Evolutionary conservation across 768 basidiomycete genomes (phyloP).

Genomic region (Grammothele lineata): DNA sequence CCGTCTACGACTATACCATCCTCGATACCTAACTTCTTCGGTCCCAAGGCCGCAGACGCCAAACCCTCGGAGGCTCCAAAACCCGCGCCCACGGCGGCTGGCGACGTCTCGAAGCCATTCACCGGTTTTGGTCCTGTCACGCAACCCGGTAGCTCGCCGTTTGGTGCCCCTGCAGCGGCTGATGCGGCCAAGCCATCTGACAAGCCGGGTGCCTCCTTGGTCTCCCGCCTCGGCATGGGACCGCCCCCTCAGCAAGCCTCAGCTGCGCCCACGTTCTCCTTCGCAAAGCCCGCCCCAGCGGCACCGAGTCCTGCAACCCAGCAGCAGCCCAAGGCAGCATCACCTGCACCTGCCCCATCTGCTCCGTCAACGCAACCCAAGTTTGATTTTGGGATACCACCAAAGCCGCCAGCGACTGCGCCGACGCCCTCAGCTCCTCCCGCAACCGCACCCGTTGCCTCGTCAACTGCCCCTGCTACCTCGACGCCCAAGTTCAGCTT

Average conservation of each 20-base stretch:
- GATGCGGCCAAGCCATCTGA: not conserved
- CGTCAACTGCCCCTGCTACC: not conserved
- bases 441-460: not conserved
- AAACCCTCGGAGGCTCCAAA: conserved; percentile 2
- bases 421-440: not conserved
- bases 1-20: conserved; percentile 4
- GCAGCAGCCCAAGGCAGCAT: not conserved
- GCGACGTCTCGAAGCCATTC: too few relatives aligned
- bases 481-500: conserved; percentile 14
- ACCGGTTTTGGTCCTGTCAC: too few relatives aligned
- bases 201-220: conserved; percentile 7
- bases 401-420: conserved; percentile 1
- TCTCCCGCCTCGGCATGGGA: conserved; percentile 15
- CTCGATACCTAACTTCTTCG: conserved; percentile 5
- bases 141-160: too few relatives aligned
- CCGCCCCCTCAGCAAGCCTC: conserved; percentile 4
- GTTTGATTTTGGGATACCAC: conserved; percentile 11
- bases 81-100: conserved; percentile 6
- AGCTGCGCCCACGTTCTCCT: conserved; percentile 2
- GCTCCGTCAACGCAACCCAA: conserved; percentile 7
- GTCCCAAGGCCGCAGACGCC: conserved; percentile 6
- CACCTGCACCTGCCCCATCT: not conserved
- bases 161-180: too few relatives aligned
- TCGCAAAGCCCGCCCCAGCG: not conserved
- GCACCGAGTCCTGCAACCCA: not conserved